Percentiles rank a stretch among this genome's conserved stretches.
phyloP scores from a whole-genome alignment of 257 asterid species.

The Plectranthus barbatus region DNA sequence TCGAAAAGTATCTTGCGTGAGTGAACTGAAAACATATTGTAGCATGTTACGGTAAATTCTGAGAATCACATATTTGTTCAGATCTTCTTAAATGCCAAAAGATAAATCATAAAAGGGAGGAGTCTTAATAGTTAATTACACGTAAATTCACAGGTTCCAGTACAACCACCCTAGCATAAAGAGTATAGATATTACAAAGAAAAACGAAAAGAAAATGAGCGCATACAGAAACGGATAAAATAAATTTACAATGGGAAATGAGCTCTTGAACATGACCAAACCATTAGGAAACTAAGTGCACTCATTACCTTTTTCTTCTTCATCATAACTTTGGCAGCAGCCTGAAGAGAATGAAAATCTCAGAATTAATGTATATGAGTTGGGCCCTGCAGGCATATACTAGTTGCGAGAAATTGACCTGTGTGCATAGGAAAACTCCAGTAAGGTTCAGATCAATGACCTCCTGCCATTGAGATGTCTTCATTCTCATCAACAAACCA shows the following conservation, averaged over 20 bases:
- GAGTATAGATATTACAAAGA: neutral
- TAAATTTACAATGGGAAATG: neutral
- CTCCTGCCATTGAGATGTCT: conserved; percentile 88
- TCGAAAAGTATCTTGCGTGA: neutral
- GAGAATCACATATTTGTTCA: neutral
- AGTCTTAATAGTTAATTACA: neutral
- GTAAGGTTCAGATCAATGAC: conserved; percentile 94
- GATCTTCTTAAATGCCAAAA: neutral
- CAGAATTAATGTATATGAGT: conserved; percentile 14
- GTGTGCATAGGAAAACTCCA: conserved; percentile 89
- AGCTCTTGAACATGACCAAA: neutral
- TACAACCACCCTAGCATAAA: neutral
- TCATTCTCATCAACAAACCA: conserved; percentile 94
- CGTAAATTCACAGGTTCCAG: neutral
- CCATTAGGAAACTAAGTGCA: neutral
- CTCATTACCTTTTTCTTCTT: conserved; percentile 85
- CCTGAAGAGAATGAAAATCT: conserved; percentile 41
- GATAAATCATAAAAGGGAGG: neutral
- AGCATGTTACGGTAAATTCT: neutral
- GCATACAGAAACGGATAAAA: neutral
- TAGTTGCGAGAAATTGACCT: conserved; percentile 33
- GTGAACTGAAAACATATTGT: neutral
- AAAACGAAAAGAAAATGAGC: neutral
- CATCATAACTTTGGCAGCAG: conserved; percentile 97
- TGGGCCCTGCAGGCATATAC: neutral